phyloP scores from a whole-genome alignment of 2,329 filamentous ascomycete species.

The Teratosphaeria pseudoeucalypti region DNA sequence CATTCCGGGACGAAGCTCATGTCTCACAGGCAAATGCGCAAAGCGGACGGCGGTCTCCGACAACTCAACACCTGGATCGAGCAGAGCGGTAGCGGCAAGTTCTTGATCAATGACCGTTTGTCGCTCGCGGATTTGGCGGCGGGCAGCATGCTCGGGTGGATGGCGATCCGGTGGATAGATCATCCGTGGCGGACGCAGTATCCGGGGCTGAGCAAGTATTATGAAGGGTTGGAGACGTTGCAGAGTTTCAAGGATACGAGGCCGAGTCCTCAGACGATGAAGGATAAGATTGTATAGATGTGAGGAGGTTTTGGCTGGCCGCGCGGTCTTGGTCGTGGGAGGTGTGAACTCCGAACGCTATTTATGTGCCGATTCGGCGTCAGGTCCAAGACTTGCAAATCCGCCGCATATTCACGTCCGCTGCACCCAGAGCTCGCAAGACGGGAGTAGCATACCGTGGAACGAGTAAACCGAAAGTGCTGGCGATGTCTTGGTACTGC shows the following conservation, averaged over 20 bases:
- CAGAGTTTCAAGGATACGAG: conserved; percentile 29
- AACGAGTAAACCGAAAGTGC: too few relatives aligned
- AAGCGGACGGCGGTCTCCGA: conserved; percentile 26
- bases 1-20: background rate
- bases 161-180: conserved; percentile 24
- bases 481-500: too few relatives aligned
- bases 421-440: too few relatives aligned
- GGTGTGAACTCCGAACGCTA: too few relatives aligned
- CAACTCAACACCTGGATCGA: conserved; percentile 23
- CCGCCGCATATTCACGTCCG: too few relatives aligned
- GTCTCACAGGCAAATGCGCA: conserved; percentile 24
- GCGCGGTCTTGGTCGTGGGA: background rate
- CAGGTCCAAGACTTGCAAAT: too few relatives aligned
- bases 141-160: conserved; percentile 25
- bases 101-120: conserved; percentile 23
- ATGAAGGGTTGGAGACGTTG: conserved; percentile 33
- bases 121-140: conserved; percentile 28
- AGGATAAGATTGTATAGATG: conserved; percentile 25
- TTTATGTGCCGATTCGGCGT: too few relatives aligned
- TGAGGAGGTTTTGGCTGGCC: background rate
- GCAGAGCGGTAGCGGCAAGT: conserved; percentile 11
- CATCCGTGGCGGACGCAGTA: conserved; percentile 25
- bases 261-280: conserved; percentile 25
- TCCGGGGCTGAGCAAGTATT: conserved; percentile 33
- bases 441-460: too few relatives aligned